These are phyloP conservation scores for Mycogone perniciosa DNA, from an alignment of 2,329 filamentous ascomycete species.

Conservation along the genomic window DNA sequence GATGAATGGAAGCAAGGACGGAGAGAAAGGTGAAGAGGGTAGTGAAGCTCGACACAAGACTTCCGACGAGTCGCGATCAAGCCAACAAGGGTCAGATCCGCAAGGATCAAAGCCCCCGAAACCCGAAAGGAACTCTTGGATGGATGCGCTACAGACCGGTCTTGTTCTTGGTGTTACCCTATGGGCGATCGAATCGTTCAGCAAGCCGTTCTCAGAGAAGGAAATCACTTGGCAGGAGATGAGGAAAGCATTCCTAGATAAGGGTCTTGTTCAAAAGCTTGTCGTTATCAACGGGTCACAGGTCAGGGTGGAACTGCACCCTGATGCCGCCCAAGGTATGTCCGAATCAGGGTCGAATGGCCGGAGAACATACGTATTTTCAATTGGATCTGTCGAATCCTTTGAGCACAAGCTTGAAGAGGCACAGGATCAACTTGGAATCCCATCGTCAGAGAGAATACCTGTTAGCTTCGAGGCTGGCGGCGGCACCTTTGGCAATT, in stretches of 20 bases:
- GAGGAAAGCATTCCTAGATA: slow-evolving; percentile 86
- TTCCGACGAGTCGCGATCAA: slow-evolving; percentile 18
- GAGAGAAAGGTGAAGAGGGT: slow-evolving; percentile 15
- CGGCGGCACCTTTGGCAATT: slow-evolving; percentile 64
- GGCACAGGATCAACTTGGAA: slow-evolving; percentile 79
- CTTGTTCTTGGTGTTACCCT: slow-evolving; percentile 48
- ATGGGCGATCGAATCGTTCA: slow-evolving; percentile 37
- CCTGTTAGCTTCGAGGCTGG: slow-evolving; percentile 83
- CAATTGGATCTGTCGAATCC: slow-evolving; percentile 86
- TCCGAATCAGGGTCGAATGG: slow-evolving; percentile 22
- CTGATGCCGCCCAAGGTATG: slow-evolving; percentile 55
- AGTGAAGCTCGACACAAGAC: slow-evolving; percentile 14
- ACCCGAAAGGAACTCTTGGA: slow-evolving; percentile 29
- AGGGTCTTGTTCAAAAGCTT: slow-evolving; percentile 90
- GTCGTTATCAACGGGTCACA: slow-evolving; percentile 65
- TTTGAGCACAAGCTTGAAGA: slow-evolving; percentile 87
- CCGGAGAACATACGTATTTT: slow-evolving; percentile 70
- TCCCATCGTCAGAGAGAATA: slow-evolving; percentile 82
- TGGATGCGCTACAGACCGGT: slow-evolving; percentile 30
- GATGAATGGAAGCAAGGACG: slow-evolving; percentile 16
- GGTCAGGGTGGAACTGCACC: slow-evolving; percentile 75
- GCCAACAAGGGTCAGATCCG: slow-evolving; percentile 21
- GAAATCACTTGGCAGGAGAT: slow-evolving; percentile 99
- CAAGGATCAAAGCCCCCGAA: slow-evolving; percentile 31
- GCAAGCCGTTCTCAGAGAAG: slow-evolving; percentile 39